Conservation (phyloP, 192 early-diverging fungal species). For the Gigaspora rosea region DNA sequence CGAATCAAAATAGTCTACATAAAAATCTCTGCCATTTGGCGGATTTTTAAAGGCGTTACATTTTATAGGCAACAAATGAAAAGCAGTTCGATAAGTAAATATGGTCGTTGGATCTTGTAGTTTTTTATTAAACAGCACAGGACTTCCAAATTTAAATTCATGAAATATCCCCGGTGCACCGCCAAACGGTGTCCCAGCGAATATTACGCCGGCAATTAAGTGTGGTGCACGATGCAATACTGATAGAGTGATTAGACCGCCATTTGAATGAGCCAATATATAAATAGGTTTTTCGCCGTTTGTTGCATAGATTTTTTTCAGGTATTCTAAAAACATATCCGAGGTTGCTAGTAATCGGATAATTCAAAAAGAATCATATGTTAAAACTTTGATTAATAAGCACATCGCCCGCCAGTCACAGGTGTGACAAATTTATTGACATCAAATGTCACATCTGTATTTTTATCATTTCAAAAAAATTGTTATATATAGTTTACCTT, state of each 20-base stretch:
- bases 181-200: constrained; percentile 11
- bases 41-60: neutral
- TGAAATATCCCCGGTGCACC: constrained; percentile 20
- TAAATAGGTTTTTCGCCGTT: constrained; percentile 19
- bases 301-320: constrained; percentile 9
- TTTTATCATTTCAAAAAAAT: too few relatives aligned
- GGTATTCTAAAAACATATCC: constrained; percentile 5
- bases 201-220: constrained; percentile 18
- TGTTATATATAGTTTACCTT: neutral
- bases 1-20: constrained; percentile 21
- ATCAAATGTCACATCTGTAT: too few relatives aligned
- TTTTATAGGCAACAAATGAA: neutral
- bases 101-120: constrained; percentile 4
- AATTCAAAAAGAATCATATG: too few relatives aligned
- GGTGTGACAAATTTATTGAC: too few relatives aligned
- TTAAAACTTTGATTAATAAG: too few relatives aligned
- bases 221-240: constrained; percentile 12
- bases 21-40: neutral
- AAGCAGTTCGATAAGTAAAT: constrained; percentile 13
- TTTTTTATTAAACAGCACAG: constrained; percentile 25
- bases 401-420: too few relatives aligned
- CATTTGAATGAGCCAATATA: constrained; percentile 24
- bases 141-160: neutral
- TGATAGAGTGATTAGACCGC: constrained; percentile 21
- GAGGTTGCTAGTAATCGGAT: neutral